Percentiles rank a stretch among this genome's conserved stretches.
Conservation (phyloP, 2,329 filamentous ascomycete species). For the Talaromyces sp. region DNA sequence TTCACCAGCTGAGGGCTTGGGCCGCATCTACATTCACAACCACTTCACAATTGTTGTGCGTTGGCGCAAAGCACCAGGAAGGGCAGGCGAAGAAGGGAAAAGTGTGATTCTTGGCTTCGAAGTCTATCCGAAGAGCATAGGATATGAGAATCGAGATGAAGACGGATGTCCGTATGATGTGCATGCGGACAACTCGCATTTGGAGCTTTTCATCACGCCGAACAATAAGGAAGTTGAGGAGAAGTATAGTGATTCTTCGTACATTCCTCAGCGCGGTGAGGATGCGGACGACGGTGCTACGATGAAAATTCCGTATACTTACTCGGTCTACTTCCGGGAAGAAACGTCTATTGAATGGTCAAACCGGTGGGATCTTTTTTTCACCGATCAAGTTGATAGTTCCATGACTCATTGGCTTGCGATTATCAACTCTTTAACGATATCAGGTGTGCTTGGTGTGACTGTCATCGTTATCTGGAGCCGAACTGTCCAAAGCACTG, state of each 20-base stretch:
- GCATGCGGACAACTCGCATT: slow-evolving; percentile 58
- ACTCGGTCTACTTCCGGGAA: slow-evolving; percentile 86
- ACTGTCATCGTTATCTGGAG: slow-evolving; percentile 78
- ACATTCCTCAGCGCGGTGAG: slow-evolving; percentile 54
- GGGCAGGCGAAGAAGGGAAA: slow-evolving; percentile 64
- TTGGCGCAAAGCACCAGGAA: slow-evolving; percentile 68
- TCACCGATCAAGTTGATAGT: slow-evolving; percentile 80
- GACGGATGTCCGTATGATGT: slow-evolving; percentile 67
- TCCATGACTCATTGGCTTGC: slow-evolving; percentile 82
- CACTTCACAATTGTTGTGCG: slow-evolving; percentile 82
- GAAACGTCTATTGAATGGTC: slow-evolving; percentile 77
- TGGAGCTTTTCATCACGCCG: slow-evolving; percentile 66
- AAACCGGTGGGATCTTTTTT: slow-evolving; percentile 84
- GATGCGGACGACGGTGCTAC: slow-evolving; percentile 63
- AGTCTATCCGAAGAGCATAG: slow-evolving; percentile 82
- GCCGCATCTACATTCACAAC: slow-evolving; percentile 76
- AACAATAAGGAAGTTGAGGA: slow-evolving; percentile 57
- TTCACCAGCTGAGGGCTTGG: slow-evolving; percentile 56
- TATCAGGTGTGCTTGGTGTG: slow-evolving; percentile 72
- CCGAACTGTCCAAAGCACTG: slow-evolving; percentile 73
- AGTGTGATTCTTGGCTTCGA: slow-evolving; percentile 87
- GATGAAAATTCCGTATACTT: slow-evolving; percentile 76
- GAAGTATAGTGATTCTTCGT: slow-evolving; percentile 58
- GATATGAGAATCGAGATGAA: slow-evolving; percentile 57
- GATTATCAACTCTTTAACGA: slow-evolving; percentile 81